These are phyloP conservation scores for Ophiostoma ulmi DNA, from an alignment of 2,329 filamentous ascomycete genomes.

Conservation along the genomic window DNA sequence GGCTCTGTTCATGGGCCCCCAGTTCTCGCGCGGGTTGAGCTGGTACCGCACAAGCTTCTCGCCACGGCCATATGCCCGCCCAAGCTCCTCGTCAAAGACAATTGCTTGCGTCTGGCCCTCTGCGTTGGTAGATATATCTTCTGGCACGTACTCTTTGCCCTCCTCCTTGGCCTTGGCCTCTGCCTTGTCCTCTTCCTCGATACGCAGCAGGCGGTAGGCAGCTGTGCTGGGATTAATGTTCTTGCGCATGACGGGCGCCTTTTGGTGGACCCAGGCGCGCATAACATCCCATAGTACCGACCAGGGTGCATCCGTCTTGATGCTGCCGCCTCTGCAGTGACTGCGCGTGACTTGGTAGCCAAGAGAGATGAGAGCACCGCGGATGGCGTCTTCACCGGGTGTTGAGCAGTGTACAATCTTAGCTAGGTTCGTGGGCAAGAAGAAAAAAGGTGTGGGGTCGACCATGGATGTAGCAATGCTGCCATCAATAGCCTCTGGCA, in stretches of 20 bases:
- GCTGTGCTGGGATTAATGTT: constrained; percentile 65
- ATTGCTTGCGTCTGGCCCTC: constrained; percentile 38
- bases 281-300: constrained; percentile 85
- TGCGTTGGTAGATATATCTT: constrained; percentile 27
- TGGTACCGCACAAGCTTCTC: constrained; percentile 81
- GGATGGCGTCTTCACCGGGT: constrained; percentile 70
- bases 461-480: constrained; percentile 31
- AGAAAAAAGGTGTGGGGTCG: constrained; percentile 80
- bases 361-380: constrained; percentile 72
- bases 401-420: constrained; percentile 74
- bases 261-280: constrained; percentile 83
- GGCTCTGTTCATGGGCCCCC: constrained; percentile 73
- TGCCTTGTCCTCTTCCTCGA: constrained; percentile 29
- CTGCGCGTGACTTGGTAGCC: constrained; percentile 81
- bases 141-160: constrained; percentile 16
- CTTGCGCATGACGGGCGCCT: constrained; percentile 64
- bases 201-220: constrained; percentile 63
- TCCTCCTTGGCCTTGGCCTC: constrained; percentile 27
- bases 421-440: constrained; percentile 68
- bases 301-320: constrained; percentile 95
- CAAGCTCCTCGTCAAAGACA: constrained; percentile 73
- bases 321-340: constrained; percentile 81
- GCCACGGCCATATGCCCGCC: constrained; percentile 57
- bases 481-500: not conserved
- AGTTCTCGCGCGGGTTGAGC: constrained; percentile 82